Percentiles rank a stretch among this genome's conserved stretches.
Conservation (phyloP, 2,329 filamentous ascomycete species). For the Paecilomyces dactylethromorphus region DNA sequence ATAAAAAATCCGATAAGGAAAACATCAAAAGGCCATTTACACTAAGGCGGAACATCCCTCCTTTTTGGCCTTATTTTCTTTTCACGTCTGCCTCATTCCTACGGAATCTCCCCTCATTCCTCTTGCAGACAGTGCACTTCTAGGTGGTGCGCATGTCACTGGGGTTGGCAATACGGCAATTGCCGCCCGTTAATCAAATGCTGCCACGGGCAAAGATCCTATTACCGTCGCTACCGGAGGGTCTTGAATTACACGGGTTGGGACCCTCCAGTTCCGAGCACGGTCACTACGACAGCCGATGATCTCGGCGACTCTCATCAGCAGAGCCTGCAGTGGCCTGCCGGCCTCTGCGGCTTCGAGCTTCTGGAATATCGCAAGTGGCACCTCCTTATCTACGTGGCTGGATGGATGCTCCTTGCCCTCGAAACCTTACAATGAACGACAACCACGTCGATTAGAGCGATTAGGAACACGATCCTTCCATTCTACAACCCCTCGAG, state of each 20-base stretch:
- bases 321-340: conserved; percentile 26
- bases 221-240: conserved; percentile 7
- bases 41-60: not conserved
- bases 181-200: conserved; percentile 8
- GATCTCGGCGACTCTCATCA: conserved; percentile 20
- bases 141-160: not conserved
- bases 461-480: conserved; percentile 12
- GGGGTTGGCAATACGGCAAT: not conserved
- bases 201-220: conserved; percentile 5
- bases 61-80: not conserved
- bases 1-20: not conserved
- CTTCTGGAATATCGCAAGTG: not conserved
- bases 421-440: not conserved
- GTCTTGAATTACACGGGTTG: conserved; percentile 13
- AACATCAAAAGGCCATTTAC: not conserved
- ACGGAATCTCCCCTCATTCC: not conserved
- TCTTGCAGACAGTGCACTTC: not conserved
- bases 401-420: not conserved
- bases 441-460: not conserved
- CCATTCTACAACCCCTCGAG: conserved; percentile 17
- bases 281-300: conserved; percentile 17
- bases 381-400: not conserved
- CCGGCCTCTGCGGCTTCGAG: conserved; percentile 32
- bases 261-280: conserved; percentile 13
- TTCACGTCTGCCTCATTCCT: not conserved